Evolutionary conservation across 108 stramenopile species (phyloP).

Genomic region (Skeletonema marinoi): DNA sequence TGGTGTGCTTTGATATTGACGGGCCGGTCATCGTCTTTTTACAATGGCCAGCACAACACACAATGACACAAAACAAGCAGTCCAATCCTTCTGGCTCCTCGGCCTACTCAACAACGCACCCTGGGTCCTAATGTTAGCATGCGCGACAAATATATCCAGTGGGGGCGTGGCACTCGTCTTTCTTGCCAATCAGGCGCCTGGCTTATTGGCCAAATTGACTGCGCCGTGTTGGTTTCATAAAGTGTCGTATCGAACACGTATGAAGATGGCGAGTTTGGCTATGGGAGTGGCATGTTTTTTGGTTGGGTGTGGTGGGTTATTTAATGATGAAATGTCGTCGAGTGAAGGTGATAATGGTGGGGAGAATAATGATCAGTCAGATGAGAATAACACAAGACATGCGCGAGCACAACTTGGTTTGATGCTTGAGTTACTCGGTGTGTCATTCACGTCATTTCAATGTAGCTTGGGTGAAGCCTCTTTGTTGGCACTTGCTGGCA

Average conservation of each 20-base stretch:
- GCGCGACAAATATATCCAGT: constrained; percentile 75
- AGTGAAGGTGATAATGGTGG: constrained; percentile 5
- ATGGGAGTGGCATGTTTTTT: constrained; percentile 52
- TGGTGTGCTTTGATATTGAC: too few relatives aligned
- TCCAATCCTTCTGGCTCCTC: constrained; percentile 67
- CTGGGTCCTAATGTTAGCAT: constrained; percentile 87
- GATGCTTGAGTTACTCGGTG: constrained; percentile 69
- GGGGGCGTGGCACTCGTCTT: constrained; percentile 86
- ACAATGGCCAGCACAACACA: neutral
- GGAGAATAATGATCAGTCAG: constrained; percentile 7
- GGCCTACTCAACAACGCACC: constrained; percentile 81
- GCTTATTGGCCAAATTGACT: constrained; percentile 57
- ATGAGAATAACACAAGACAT: neutral
- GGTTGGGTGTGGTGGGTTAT: constrained; percentile 55
- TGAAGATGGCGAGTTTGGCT: constrained; percentile 46
- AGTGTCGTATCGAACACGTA: constrained; percentile 65
- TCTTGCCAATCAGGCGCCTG: constrained; percentile 70
- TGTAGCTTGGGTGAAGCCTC: constrained; percentile 88
- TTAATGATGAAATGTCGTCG: neutral
- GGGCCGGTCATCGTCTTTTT: too few relatives aligned
- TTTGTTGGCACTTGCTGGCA: constrained; percentile 79
- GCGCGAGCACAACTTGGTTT: constrained; percentile 1
- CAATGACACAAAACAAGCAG: constrained; percentile 3
- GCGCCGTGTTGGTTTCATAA: constrained; percentile 87
- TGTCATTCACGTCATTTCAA: constrained; percentile 69